Conservation (phyloP, 768 basidiomycete species). For the Boletus subcaerulescens region DNA sequence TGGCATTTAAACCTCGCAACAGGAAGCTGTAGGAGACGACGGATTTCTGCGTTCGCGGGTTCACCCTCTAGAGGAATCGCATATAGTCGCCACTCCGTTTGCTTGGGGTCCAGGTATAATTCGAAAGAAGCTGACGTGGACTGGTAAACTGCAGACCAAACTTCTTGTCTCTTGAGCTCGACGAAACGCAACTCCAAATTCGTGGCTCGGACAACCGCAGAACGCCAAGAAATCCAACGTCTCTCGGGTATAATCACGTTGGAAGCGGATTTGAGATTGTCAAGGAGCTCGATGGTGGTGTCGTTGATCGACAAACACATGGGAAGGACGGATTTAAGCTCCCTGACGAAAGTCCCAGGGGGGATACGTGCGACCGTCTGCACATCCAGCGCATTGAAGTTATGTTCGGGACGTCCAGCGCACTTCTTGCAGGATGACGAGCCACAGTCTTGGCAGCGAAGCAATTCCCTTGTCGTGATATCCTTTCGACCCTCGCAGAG, state of each 20-base stretch:
- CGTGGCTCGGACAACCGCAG: slow-evolving; percentile 59
- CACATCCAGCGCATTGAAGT: slow-evolving; percentile 55
- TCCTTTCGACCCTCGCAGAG: slow-evolving; percentile 86
- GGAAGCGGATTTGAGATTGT: slow-evolving; percentile 42
- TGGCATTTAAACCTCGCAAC: slow-evolving; percentile 69
- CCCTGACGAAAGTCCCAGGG: slow-evolving; percentile 71
- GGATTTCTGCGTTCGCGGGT: slow-evolving; percentile 77
- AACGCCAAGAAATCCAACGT: slow-evolving; percentile 68
- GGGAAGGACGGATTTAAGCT: slow-evolving; percentile 76
- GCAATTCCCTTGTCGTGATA: slow-evolving; percentile 64
- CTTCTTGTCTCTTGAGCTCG: slow-evolving; percentile 82
- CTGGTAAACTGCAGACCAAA: slow-evolving; percentile 81
- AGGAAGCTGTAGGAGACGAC: slow-evolving; percentile 67
- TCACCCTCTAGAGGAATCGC: slow-evolving; percentile 63
- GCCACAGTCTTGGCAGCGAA: slow-evolving; percentile 72
- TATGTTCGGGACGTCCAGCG: slow-evolving; percentile 89
- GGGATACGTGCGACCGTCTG: slow-evolving; percentile 54
- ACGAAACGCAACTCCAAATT: slow-evolving; percentile 74
- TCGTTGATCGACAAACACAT: slow-evolving; percentile 72
- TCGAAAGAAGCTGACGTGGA: slow-evolving; percentile 70
- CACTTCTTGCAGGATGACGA: slow-evolving; percentile 81
- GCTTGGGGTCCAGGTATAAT: slow-evolving; percentile 69
- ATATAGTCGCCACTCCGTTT: slow-evolving; percentile 86
- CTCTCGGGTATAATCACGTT: slow-evolving; percentile 45
- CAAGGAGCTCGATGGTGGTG: slow-evolving; percentile 51